Conservation (phyloP, 1,139 yeast genomes). For the Suhomyces chickasaworum region DNA sequence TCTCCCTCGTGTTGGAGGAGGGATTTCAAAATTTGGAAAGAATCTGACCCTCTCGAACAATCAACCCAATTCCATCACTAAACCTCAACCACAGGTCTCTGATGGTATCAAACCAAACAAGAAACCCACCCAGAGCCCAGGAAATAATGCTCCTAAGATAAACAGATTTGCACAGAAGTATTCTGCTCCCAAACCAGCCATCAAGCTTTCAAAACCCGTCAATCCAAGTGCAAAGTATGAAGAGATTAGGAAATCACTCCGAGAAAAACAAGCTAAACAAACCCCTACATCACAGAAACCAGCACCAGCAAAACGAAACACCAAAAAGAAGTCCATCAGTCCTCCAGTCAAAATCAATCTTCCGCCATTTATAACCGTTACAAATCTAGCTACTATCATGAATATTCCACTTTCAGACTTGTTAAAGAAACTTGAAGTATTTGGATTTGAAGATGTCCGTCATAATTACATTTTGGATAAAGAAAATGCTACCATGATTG, state of each 20-base stretch:
- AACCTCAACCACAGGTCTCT: neutral
- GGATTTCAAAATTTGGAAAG: conserved; percentile 24
- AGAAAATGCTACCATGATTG: conserved; percentile 82
- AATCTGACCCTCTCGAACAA: conserved; percentile 8
- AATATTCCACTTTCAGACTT: conserved; percentile 64
- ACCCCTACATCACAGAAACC: neutral
- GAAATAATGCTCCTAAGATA: conserved; percentile 11
- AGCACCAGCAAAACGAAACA: neutral
- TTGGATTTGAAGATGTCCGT: conserved; percentile 77
- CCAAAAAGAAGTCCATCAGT: conserved; percentile 18
- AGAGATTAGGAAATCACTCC: conserved; percentile 19
- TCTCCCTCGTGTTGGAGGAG: conserved; percentile 31
- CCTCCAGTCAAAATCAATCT: conserved; percentile 48
- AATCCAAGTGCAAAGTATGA: conserved; percentile 19
- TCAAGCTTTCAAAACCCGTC: conserved; percentile 10
- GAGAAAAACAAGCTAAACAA: conserved; percentile 19
- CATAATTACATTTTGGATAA: conserved; percentile 81
- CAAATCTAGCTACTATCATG: conserved; percentile 74
- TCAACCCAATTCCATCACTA: neutral
- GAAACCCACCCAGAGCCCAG: neutral
- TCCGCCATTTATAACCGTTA: conserved; percentile 74
- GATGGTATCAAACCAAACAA: neutral
- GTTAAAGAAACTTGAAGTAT: conserved; percentile 55
- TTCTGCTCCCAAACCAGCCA: conserved; percentile 9
- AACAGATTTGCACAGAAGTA: conserved; percentile 36